A percentile compares a stretch with the other conserved stretches of the same genome.
Conservation (phyloP, 1,284 basidiomycete species). For the Pseudozyma thailandica region DNA sequence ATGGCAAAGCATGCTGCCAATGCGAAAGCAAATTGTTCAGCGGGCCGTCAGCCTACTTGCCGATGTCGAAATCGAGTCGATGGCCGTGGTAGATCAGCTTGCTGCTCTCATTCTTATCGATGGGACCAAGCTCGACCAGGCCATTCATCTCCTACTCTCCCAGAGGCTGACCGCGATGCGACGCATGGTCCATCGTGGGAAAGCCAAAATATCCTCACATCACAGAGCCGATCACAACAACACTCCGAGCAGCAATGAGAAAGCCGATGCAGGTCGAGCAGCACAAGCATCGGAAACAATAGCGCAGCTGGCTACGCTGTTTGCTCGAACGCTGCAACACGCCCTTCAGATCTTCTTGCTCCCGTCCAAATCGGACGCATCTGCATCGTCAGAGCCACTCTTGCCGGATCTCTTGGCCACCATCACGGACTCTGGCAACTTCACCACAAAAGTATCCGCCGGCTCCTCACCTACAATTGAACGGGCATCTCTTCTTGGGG, state of each 20-base stretch:
- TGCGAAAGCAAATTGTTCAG: constrained; percentile 53
- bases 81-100: constrained; percentile 44
- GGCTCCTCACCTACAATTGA: constrained; percentile 18
- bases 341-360: constrained; percentile 32
- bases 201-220: constrained; percentile 3
- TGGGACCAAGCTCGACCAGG: constrained; percentile 29
- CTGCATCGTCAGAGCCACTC: constrained; percentile 8
- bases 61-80: constrained; percentile 35
- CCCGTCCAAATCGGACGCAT: constrained; percentile 3
- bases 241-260: not conserved
- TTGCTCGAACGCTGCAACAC: constrained; percentile 41
- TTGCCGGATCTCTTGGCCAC: constrained; percentile 20
- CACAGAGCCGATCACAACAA: not conserved
- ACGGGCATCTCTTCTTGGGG: constrained; percentile 11
- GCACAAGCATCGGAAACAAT: constrained; percentile 30
- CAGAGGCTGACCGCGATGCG: constrained; percentile 36
- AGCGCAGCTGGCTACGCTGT: constrained; percentile 25
- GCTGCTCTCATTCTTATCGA: constrained; percentile 44
- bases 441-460: constrained; percentile 1
- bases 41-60: constrained; percentile 40
- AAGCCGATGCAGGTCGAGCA: constrained; percentile 7
- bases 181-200: constrained; percentile 20
- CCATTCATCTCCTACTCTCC: constrained; percentile 31
- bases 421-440: constrained; percentile 21
- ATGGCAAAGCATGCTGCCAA: constrained; percentile 49